phyloP scores from a whole-genome alignment of 2,329 filamentous ascomycete genomes.

The Hymenoscyphus salicellus region DNA sequence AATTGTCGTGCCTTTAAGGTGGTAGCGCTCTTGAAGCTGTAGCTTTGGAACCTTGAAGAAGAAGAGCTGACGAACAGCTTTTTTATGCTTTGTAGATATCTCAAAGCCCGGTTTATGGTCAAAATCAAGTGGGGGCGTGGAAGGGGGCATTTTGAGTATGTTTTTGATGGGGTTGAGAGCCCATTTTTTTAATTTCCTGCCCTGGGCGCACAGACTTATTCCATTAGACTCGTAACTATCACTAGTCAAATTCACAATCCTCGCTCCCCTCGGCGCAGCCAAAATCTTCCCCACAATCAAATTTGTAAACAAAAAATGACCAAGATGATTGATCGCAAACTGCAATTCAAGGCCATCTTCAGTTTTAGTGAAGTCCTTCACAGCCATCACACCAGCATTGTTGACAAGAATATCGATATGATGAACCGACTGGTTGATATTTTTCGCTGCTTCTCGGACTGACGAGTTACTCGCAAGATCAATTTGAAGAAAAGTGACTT shows the following conservation, averaged over 20 bases:
- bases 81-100: too few relatives aligned
- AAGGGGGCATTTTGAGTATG: too few relatives aligned
- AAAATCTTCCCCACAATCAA: conserved; percentile 17
- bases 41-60: too few relatives aligned
- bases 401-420: conserved; percentile 35
- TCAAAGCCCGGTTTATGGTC: too few relatives aligned
- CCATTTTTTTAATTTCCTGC: too few relatives aligned
- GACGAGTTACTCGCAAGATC: conserved; percentile 41
- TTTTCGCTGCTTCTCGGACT: conserved; percentile 40
- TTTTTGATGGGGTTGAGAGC: too few relatives aligned
- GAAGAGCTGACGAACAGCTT: too few relatives aligned
- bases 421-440: conserved; percentile 35
- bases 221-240: conserved; percentile 12
- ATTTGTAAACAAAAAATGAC: conserved; percentile 12
- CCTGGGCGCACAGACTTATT: too few relatives aligned
- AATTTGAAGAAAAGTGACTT: conserved; percentile 10
- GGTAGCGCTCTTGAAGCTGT: too few relatives aligned
- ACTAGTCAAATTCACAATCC: neutral
- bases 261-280: neutral
- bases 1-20: too few relatives aligned
- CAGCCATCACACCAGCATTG: conserved; percentile 28
- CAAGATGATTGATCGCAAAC: neutral
- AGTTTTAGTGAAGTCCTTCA: conserved; percentile 36
- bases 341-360: conserved; percentile 37
- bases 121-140: neutral